Percentiles rank a stretch among this genome's conserved stretches.
Evolutionary conservation across 1,284 basidiomycete genomes (phyloP).

Genomic region (Somion occarium): DNA sequence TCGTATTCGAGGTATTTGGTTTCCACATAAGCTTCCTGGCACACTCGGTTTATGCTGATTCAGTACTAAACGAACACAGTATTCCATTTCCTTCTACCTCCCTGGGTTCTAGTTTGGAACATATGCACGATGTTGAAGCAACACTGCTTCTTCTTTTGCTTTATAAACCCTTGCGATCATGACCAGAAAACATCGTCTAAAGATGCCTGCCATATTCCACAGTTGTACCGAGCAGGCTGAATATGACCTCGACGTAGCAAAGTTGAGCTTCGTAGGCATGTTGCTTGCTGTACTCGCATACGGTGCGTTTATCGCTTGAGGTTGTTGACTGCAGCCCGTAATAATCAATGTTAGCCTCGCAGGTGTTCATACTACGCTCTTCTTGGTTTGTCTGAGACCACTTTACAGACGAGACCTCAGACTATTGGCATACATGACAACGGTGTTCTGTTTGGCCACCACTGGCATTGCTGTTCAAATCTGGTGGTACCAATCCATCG

Average conservation of each 20-base stretch:
- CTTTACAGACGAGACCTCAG: constrained; percentile 3
- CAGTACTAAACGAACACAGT: too few species aligned
- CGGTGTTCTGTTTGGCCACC: constrained; percentile 11
- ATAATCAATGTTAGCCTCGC: neutral
- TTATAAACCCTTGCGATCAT: too few species aligned
- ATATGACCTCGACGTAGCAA: neutral
- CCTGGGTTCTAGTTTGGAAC: too few species aligned
- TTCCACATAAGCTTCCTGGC: too few species aligned
- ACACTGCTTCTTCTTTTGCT: too few species aligned
- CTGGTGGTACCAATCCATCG: constrained; percentile 14
- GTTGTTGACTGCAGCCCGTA: too few species aligned
- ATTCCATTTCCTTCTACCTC: too few species aligned
- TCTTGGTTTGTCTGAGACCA: constrained; percentile 2
- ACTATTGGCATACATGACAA: constrained; percentile 8
- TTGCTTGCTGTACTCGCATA: constrained; percentile 11
- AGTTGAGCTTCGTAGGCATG: constrained; percentile 13
- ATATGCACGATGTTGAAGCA: too few species aligned
- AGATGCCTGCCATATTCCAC: neutral
- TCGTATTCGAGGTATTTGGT: too few species aligned
- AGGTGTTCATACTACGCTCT: constrained; percentile 13
- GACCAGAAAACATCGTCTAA: neutral
- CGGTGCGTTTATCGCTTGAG: constrained; percentile 9
- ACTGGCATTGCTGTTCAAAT: constrained; percentile 11
- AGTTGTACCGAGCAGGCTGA: constrained; percentile 2
- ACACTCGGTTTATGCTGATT: too few species aligned